phyloP scores from a whole-genome alignment of 2,329 filamentous ascomycete species.

The Niveomyces coronatus region DNA sequence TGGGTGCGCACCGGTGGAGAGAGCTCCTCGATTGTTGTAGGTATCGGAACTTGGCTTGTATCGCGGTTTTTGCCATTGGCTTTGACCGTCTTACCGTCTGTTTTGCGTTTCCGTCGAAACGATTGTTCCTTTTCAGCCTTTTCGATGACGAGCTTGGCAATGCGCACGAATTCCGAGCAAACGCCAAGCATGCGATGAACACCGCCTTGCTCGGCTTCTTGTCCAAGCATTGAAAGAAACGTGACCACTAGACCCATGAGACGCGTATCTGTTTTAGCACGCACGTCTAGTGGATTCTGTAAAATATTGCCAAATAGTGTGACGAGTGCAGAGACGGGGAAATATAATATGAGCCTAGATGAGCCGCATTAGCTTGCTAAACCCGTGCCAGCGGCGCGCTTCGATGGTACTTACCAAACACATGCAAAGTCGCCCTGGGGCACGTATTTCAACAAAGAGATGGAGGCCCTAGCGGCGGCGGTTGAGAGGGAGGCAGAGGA shows the following conservation, averaged over 20 bases:
- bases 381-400: too few relatives aligned
- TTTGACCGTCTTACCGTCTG: constrained; percentile 5
- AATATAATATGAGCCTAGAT: constrained; percentile 84
- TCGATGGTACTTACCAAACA: constrained; percentile 61
- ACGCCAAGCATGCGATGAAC: constrained; percentile 90
- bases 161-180: constrained; percentile 93
- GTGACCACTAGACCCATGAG: constrained; percentile 89
- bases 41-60: constrained; percentile 9
- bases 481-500: constrained; percentile 89
- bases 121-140: constrained; percentile 80
- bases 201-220: constrained; percentile 80
- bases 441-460: constrained; percentile 90
- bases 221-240: constrained; percentile 80
- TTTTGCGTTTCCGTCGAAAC: constrained; percentile 76
- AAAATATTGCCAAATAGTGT: constrained; percentile 94
- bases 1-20: constrained; percentile 19
- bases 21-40: constrained; percentile 15
- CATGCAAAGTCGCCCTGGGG: constrained; percentile 90
- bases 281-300: constrained; percentile 84
- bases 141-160: constrained; percentile 82
- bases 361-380: constrained; percentile 19
- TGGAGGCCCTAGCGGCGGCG: constrained; percentile 82
- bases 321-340: constrained; percentile 88
- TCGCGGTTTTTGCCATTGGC: constrained; percentile 3
- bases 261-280: constrained; percentile 78